Base-by-base conservation (phyloP, 1,284 basidiomycete genomes). In the Blastosporella zonata region DNA sequence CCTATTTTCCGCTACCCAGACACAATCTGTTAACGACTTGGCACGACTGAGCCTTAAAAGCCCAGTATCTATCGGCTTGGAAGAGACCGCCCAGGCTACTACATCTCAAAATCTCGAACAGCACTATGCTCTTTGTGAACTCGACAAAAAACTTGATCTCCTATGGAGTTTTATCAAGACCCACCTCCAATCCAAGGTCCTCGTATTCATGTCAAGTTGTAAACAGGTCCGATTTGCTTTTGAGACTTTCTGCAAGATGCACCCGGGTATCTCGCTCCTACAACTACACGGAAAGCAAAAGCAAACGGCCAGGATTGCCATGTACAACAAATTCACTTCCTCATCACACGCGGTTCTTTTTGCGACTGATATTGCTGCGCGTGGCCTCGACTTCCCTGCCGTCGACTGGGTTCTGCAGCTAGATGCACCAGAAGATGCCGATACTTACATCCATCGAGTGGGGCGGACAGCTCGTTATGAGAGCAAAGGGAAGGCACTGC, bases 221-320 rank as follows among this genome's bases (percentile, higher is more conserved):
- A 98, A 98, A 67, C 96, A 99, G 71, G 93, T 97, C 37, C 90
- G 94, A 23, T 98, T 97, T 68, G 89, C 90, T n/a, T 97, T 91
- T 63, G 94, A 97, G 71, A 90, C 89, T 2, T 99, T 99, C 69
- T 90, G 93, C 70, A 88, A 87, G 67, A 81, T 99, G 71, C 93
- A 97, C 54, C 96, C 96, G 0, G 96, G 96, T 62, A 75, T 94
- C 3, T 86, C 95, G 3, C 74, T 99, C 21, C 79, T 99, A 50
- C 90, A 95, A 62, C 72, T 99, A 12, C 94, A 99, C 63, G 97
- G 97, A 43, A 98, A 97, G 67, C 95, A 97, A 65, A 98, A 98
- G 67, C 96, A 98, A 67, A 80, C 86, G 17, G 88, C 91, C 43
- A 82, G 97, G 35, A 71, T 98, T 49, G 75, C 79, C 43, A 89